phyloP scores from a whole-genome alignment of 129 eudicot genomes.

The Solidago caesia region DNA sequence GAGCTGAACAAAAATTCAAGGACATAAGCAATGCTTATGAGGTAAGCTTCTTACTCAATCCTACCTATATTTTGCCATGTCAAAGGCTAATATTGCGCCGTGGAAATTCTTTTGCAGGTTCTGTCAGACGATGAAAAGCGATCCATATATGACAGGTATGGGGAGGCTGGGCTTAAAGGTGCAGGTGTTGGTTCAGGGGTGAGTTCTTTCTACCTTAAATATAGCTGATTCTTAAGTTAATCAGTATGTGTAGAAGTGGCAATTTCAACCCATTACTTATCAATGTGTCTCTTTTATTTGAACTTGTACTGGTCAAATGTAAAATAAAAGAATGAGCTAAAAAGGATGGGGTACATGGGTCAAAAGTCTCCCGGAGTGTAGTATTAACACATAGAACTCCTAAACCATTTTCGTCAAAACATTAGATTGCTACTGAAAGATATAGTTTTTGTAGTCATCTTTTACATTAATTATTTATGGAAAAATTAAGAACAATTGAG shows the following conservation, averaged over 20 bases:
- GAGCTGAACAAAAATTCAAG: conserved; percentile 92
- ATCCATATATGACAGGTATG: conserved; percentile 88
- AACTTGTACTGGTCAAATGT: neutral
- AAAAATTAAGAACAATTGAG: no score
- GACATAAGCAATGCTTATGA: conserved; percentile 97
- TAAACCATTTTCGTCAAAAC: neutral
- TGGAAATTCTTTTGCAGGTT: conserved; percentile 49
- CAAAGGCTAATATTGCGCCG: conserved; percentile 8
- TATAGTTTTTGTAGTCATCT: neutral
- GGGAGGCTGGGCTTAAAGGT: conserved; percentile 97
- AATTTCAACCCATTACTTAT: conserved; percentile 8
- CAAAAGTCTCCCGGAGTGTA: neutral
- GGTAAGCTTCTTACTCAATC: conserved; percentile 37
- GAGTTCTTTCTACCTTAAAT: conserved; percentile 33
- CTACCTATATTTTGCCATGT: conserved; percentile 22
- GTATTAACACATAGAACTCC: neutral
- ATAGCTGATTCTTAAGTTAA: neutral
- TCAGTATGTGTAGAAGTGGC: neutral
- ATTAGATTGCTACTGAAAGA: neutral
- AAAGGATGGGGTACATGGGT: neutral
- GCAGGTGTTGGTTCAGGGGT: conserved; percentile 86
- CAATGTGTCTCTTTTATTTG: neutral
- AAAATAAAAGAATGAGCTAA: no score
- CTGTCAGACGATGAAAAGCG: conserved; percentile 96
- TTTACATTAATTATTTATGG: neutral